These are phyloP conservation scores for Tarenaya hassleriana DNA, from an alignment of 345 rosid species.

Conservation along the genomic window DNA sequence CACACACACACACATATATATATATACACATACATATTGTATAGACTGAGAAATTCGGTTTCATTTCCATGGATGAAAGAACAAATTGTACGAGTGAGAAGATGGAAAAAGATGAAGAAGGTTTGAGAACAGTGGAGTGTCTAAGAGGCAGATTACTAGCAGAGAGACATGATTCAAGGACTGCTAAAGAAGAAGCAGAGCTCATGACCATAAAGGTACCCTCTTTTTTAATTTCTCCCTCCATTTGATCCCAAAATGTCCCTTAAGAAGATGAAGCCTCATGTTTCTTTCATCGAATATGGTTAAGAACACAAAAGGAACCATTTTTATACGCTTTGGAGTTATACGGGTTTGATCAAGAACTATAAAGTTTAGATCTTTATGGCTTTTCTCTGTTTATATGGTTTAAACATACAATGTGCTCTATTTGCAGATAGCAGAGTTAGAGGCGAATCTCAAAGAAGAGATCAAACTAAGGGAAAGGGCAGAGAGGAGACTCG, in stretches of 20 bases:
- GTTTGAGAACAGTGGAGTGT: conserved; percentile 55
- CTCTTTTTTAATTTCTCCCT: no score
- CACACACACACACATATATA: background rate
- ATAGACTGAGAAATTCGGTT: conserved; percentile 13
- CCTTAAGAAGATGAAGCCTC: background rate
- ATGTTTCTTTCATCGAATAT: conserved; percentile 3
- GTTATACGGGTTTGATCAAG: conserved; percentile 3
- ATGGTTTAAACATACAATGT: background rate
- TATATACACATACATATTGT: conserved; percentile 6
- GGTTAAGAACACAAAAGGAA: no score
- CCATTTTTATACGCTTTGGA: background rate
- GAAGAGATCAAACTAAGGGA: conserved; percentile 61
- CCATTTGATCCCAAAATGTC: background rate
- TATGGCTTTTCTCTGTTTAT: background rate
- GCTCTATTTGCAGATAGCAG: conserved; percentile 41
- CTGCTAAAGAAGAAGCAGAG: conserved; percentile 66
- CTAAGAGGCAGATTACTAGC: conserved; percentile 84
- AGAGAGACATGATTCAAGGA: conserved; percentile 77
- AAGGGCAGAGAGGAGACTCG: conserved; percentile 65
- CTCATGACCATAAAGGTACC: conserved; percentile 50
- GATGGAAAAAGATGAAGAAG: conserved; percentile 36
- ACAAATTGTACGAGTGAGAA: conserved; percentile 36
- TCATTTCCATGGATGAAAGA: conserved; percentile 19
- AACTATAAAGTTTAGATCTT: conserved; percentile 5
- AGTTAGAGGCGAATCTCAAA: conserved; percentile 50